Conservation (phyloP, 2,329 filamentous ascomycete species). For the Fusarium foetens region DNA sequence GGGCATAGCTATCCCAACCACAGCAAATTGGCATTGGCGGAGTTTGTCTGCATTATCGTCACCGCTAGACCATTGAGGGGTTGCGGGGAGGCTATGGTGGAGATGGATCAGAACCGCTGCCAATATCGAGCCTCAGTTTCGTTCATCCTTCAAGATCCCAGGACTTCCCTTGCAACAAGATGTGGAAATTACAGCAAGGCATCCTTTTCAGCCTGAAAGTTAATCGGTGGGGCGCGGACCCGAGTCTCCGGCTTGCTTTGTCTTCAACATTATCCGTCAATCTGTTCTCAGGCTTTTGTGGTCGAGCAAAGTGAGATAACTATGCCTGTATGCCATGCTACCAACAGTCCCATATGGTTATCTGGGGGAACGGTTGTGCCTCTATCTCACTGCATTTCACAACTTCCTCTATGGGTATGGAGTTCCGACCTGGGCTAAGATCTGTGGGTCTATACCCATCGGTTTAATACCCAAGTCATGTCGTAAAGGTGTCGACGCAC, state of each 20-base stretch:
- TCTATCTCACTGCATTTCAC: slow-evolving; percentile 21
- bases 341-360: background rate
- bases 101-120: background rate
- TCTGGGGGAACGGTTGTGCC: slow-evolving; percentile 4
- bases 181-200: slow-evolving; percentile 18
- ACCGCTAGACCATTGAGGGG: slow-evolving; percentile 3
- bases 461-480: background rate
- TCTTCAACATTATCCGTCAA: slow-evolving; percentile 12
- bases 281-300: background rate
- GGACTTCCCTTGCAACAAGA: slow-evolving; percentile 36
- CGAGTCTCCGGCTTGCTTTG: slow-evolving; percentile 24
- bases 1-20: background rate
- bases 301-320: slow-evolving; percentile 8
- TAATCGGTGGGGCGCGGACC: slow-evolving; percentile 27
- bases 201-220: slow-evolving; percentile 31
- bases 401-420: slow-evolving; percentile 1
- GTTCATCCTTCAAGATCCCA: slow-evolving; percentile 25
- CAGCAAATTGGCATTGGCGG: background rate
- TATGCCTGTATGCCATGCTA: background rate
- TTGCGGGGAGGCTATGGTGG: slow-evolving; percentile 22
- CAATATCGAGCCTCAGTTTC: slow-evolving; percentile 30
- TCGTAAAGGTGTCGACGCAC: slow-evolving; percentile 8
- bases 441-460: slow-evolving; percentile 2
- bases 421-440: slow-evolving; percentile 9
- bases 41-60: slow-evolving; percentile 3